phyloP scores from a whole-genome alignment of 371 early-diverging fungal species.

The Mortierella sp. region DNA sequence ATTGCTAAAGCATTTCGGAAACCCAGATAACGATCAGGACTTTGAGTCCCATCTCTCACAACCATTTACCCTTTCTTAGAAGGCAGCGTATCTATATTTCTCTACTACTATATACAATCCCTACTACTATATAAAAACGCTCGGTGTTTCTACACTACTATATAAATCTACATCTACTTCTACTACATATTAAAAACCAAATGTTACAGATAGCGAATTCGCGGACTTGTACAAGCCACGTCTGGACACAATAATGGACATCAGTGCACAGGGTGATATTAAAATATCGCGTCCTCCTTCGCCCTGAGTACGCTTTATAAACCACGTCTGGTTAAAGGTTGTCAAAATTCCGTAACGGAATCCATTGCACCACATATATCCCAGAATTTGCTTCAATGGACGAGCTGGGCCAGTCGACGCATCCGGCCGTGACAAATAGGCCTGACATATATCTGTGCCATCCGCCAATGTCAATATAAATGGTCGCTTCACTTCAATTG shows the following conservation, averaged over 20 bases:
- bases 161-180: too few relatives aligned
- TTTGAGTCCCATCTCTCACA: conserved; percentile 47
- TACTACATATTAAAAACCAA: too few relatives aligned
- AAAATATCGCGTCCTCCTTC: too few relatives aligned
- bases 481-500: conserved; percentile 9
- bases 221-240: too few relatives aligned
- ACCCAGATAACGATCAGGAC: conserved; percentile 37
- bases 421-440: neutral
- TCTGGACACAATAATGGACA: too few relatives aligned
- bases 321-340: conserved; percentile 39
- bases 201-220: too few relatives aligned
- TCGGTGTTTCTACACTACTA: too few relatives aligned
- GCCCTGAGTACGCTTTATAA: conserved; percentile 19
- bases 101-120: too few relatives aligned
- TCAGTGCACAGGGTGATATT: too few relatives aligned
- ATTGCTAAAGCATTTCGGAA: conserved; percentile 49
- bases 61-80: conserved; percentile 28
- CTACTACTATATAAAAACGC: too few relatives aligned
- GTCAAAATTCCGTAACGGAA: conserved; percentile 36
- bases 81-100: too few relatives aligned
- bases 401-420: neutral
- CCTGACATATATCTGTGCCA: neutral
- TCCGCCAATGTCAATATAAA: neutral
- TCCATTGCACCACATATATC: conserved; percentile 34
- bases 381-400: conserved; percentile 23